A percentile compares a stretch with the other conserved stretches of the same genome.
Evolutionary conservation across 78 protist species (phyloP).

Genomic region (Speleostelium caveatum): DNA sequence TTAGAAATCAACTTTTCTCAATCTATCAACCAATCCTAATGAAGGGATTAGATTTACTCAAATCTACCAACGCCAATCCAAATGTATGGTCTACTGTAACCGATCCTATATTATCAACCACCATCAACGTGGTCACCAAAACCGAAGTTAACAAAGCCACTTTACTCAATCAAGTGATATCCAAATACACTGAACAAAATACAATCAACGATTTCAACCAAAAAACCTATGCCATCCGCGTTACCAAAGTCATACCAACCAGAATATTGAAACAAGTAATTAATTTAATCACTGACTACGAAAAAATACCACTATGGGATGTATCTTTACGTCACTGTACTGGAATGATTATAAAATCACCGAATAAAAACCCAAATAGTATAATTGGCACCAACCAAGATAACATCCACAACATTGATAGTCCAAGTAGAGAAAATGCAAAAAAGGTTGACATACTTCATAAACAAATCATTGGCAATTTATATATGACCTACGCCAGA

Average conservation of each 20-base stretch:
- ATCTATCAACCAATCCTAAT: slow-evolving; percentile 32
- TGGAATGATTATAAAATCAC: slow-evolving; percentile 48
- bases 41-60: slow-evolving; percentile 25
- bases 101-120: slow-evolving; percentile 14
- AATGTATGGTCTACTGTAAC: slow-evolving; percentile 15
- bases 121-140: neutral
- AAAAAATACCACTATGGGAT: slow-evolving; percentile 73
- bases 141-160: slow-evolving; percentile 34
- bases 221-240: slow-evolving; percentile 31
- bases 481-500: slow-evolving; percentile 59
- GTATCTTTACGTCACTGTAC: slow-evolving; percentile 69
- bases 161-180: neutral
- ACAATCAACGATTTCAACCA: neutral
- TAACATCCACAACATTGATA: neutral
- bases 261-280: slow-evolving; percentile 37
- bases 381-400: neutral
- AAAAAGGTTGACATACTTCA: slow-evolving; percentile 63
- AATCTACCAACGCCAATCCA: neutral
- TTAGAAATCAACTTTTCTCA: slow-evolving; percentile 25
- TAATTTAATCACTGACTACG: slow-evolving; percentile 37
- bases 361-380: slow-evolving; percentile 1
- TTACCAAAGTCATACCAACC: slow-evolving; percentile 37
- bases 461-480: slow-evolving; percentile 71
- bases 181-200: neutral
- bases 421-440: neutral